phyloP scores from a whole-genome alignment of 345 rosid genomes.

The Syzygium jambos region DNA sequence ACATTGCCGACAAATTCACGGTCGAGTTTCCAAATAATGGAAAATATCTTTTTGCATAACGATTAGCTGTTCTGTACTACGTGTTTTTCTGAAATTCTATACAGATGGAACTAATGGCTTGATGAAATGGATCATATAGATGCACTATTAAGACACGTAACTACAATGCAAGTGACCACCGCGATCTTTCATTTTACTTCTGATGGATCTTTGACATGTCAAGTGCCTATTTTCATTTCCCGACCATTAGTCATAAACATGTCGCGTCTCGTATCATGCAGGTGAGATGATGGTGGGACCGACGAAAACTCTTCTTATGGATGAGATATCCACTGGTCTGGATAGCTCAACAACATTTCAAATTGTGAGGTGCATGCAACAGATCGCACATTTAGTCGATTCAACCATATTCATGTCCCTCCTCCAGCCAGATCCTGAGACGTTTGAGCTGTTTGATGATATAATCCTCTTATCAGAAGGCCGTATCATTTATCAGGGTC shows the following conservation, averaged over 20 bases:
- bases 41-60: neutral
- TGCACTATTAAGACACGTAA: neutral
- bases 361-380: conserved; percentile 33
- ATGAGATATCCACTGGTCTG: conserved; percentile 45
- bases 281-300: conserved; percentile 51
- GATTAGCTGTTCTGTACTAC: neutral
- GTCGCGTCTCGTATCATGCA: neutral
- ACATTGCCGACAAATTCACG: neutral
- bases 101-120: neutral
- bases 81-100: neutral
- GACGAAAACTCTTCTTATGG: conserved; percentile 38
- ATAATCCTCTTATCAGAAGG: conserved; percentile 37
- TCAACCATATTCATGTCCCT: conserved; percentile 25
- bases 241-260: neutral
- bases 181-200: neutral
- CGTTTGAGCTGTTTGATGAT: conserved; percentile 41
- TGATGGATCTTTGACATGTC: neutral
- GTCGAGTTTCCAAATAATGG: neutral
- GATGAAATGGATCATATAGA: neutral
- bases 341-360: conserved; percentile 44
- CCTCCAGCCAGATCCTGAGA: conserved; percentile 37
- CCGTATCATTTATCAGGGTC: conserved; percentile 32
- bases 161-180: neutral
- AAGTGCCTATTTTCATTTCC: neutral
- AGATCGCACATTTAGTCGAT: conserved; percentile 28